Base-by-base conservation (phyloP, 129 eudicot species). In the Mikania micrantha region DNA sequence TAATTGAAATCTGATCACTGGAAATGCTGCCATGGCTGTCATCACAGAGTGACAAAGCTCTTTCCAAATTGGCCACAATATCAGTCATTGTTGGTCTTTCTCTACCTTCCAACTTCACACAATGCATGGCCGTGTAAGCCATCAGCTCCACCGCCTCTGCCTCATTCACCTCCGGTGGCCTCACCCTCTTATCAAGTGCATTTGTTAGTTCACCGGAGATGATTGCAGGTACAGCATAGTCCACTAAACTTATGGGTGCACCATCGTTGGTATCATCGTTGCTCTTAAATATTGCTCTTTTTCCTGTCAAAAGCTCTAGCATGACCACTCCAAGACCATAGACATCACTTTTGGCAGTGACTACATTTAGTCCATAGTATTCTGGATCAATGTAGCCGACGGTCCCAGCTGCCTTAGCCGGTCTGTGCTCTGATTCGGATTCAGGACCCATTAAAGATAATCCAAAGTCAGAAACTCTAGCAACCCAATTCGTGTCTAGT, bases 121-220 rank as follows among this genome's bases (percentile, higher is more conserved):
- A 91, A 73, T 85, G 97, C 82, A 83, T 71, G 17, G 97, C 97
- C 2, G 97, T 91, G 75, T 91, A 87, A 4, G 90, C 90, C 84
- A 87, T 87, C 54, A 91, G 75, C 67, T 91, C 97, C 60, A 91
- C 74, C n/a, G n/a, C n/a, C n/a, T n/a, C n/a, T n/a, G n/a, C n/a
- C n/a, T n/a, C n/a, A n/a, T n/a, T n/a, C n/a, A 60, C 54, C 75
- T 74, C 88, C 39, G 87, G 87, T 3, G 73, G 87, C 3, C 96
- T 95, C 1, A 87, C 93, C 45, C 97, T 60, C 20, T 44, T 70
- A 76, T 91, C 97, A 78, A 91, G 42, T 45, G 87, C 79, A 73
- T 60, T 81, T 5, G 11, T 75, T 83, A 91, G 29, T 27, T 91
- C 96, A 49, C 96, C 96, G 4, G 83, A 79, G 79, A 83, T 64